Evolutionary conservation across 345 rosid species (phyloP), one percentile per base, ranked within the genome.

Genomic region (Arabis alpina): DNA sequence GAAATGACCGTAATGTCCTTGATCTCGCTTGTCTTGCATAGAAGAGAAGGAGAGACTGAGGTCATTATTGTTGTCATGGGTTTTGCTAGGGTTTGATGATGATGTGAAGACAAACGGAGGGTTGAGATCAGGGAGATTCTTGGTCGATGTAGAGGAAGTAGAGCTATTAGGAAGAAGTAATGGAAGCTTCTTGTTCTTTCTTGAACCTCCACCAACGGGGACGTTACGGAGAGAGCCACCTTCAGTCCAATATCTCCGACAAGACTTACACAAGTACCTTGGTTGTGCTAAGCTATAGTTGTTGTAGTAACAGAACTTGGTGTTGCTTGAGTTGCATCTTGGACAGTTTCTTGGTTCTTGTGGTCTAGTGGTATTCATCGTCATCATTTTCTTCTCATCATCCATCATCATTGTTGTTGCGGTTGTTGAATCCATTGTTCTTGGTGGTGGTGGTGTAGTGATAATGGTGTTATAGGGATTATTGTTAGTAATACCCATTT

Each of bases 181-280:
- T 1, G 78, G 70, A 48, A 54, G 53, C 74, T 75, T 75, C 78
- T 75, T 75, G 69, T 54, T 68, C 74, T 75, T 75, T 45, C 78
- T 68, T 45, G 78, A 75, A 27, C 78, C 78, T 34, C 78, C 78
- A 4, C 78, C 78, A 1, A 75, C 78, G 15, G 78, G 78, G 47
- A 75, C 74, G 43, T 75, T 75, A 61, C 78, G 78, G 28, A 75
- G 78, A 68, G 78, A 68, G 13, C 78, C 78, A 67, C 78, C 78
- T 25, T 68, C 78, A 43, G 78, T 75, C 78, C 78, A 75, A 39
- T 75, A 75, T 61, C 78, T 75, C 44, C 78, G 39, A 54, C 78
- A 75, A 39, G 74, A 68, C 59, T 75, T 75, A 40, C 78, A 75
- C n/a, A 68, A 75, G 59, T 75, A 75, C 58, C 78, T 75, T 6